phyloP scores from a whole-genome alignment of 2,329 filamentous ascomycete species.

The Ambrosiella beaveri region DNA sequence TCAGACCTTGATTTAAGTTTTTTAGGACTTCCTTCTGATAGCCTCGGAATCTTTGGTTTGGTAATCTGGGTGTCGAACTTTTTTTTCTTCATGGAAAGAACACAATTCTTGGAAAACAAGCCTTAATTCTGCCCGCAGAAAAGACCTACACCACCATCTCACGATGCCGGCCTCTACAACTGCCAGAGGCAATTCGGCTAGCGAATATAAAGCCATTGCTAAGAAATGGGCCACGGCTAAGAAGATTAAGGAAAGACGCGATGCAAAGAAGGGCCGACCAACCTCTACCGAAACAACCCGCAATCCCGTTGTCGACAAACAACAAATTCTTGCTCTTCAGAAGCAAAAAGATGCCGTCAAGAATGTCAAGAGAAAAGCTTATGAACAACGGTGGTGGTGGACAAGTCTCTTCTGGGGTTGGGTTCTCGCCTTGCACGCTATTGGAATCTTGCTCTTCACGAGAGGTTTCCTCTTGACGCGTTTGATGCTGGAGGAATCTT shows the following conservation, averaged over 20 bases:
- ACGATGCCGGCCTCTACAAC: background rate
- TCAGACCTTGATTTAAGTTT: background rate
- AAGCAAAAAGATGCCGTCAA: conserved; percentile 6
- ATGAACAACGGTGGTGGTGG: conserved; percentile 38
- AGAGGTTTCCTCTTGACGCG: conserved; percentile 87
- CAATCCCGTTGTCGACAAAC: conserved; percentile 2
- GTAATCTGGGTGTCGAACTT: background rate
- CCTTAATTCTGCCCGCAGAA: background rate
- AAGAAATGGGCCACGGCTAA: conserved; percentile 37
- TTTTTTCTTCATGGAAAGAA: background rate
- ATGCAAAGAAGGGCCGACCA: conserved; percentile 17
- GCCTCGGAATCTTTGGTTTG: background rate
- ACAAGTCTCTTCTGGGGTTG: conserved; percentile 51
- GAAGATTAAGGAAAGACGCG: conserved; percentile 28
- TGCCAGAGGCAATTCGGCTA: conserved; percentile 5
- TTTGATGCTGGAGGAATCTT: conserved; percentile 60
- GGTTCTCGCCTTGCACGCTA: conserved; percentile 55
- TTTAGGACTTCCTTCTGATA: background rate
- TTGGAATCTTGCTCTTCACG: conserved; percentile 82
- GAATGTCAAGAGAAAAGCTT: conserved; percentile 16
- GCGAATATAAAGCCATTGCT: conserved; percentile 36
- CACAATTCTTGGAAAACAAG: background rate
- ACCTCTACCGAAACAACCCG: background rate
- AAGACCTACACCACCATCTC: background rate
- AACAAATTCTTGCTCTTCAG: conserved; percentile 4